These are phyloP conservation scores for Blastosporella zonata DNA, from an alignment of 1,284 basidiomycete species.

Conservation along the genomic window DNA sequence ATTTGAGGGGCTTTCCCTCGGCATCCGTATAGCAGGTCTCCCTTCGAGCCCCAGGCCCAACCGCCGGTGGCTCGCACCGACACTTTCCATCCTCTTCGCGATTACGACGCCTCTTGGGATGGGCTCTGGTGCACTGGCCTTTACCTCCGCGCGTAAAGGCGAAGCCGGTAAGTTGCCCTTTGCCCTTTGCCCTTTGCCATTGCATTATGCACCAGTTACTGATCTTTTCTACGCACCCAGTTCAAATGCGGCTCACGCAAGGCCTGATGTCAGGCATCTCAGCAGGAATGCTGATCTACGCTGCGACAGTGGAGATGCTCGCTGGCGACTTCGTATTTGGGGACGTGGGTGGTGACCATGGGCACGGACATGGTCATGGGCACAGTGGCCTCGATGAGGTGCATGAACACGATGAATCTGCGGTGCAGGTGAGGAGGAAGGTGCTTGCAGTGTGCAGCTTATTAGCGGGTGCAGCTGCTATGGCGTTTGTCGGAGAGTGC, in stretches of 20 bases:
- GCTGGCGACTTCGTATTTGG: slow-evolving; percentile 73
- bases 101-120: slow-evolving; percentile 71
- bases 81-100: slow-evolving; percentile 63
- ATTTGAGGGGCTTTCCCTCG: slow-evolving; percentile 77
- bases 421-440: slow-evolving; percentile 36
- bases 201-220: not conserved
- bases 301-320: slow-evolving; percentile 77
- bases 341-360: slow-evolving; percentile 40
- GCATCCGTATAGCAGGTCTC: slow-evolving; percentile 69
- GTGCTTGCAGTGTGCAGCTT: slow-evolving; percentile 54
- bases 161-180: slow-evolving; percentile 24
- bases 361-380: slow-evolving; percentile 17
- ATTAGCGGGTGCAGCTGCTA: slow-evolving; percentile 50
- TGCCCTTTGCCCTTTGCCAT: not conserved
- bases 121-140: slow-evolving; percentile 49
- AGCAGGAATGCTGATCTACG: slow-evolving; percentile 77
- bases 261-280: slow-evolving; percentile 75
- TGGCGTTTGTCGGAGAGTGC: slow-evolving; percentile 47
- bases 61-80: slow-evolving; percentile 44
- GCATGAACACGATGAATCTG: slow-evolving; percentile 16
- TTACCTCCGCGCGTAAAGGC: slow-evolving; percentile 33
- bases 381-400: slow-evolving; percentile 14
- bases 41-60: slow-evolving; percentile 35
- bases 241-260: slow-evolving; percentile 51
- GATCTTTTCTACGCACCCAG: slow-evolving; percentile 25